phyloP scores from a whole-genome alignment of 768 basidiomycete genomes.

The Tylopilus sp. region DNA sequence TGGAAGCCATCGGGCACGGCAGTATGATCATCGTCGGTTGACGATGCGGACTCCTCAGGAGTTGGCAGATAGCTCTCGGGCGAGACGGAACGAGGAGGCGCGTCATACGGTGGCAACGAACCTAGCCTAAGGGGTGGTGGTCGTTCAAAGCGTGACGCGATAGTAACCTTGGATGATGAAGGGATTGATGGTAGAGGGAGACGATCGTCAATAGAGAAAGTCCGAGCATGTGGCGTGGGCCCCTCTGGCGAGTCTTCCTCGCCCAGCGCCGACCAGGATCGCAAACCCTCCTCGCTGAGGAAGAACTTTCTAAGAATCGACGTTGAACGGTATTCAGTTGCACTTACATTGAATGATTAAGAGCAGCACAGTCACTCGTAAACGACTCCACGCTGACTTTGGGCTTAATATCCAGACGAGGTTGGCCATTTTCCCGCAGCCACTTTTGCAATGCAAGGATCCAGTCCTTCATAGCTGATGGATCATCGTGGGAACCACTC shows the following conservation, averaged over 20 bases:
- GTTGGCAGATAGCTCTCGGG: slow-evolving; percentile 55
- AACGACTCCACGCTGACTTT: slow-evolving; percentile 49
- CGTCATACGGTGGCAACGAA: slow-evolving; percentile 39
- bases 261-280: slow-evolving; percentile 44
- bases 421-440: slow-evolving; percentile 55
- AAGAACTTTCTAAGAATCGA: slow-evolving; percentile 4
- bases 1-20: slow-evolving; percentile 26
- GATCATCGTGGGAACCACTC: slow-evolving; percentile 39
- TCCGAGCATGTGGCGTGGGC: slow-evolving; percentile 51
- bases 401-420: slow-evolving; percentile 29
- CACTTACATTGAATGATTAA: slow-evolving; percentile 34
- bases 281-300: slow-evolving; percentile 38
- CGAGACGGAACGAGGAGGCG: slow-evolving; percentile 47
- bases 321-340: not conserved
- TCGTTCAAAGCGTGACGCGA: slow-evolving; percentile 33
- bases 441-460: slow-evolving; percentile 68
- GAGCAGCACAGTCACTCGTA: slow-evolving; percentile 38
- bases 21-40: slow-evolving; percentile 43
- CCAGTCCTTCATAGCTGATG: slow-evolving; percentile 65
- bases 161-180: slow-evolving; percentile 25
- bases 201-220: slow-evolving; percentile 61
- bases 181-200: slow-evolving; percentile 38
- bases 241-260: slow-evolving; percentile 37
- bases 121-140: slow-evolving; percentile 51
- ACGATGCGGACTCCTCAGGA: slow-evolving; percentile 52